Conservation (phyloP, 306 rosid species). For the Vigna hirtella region DNA sequence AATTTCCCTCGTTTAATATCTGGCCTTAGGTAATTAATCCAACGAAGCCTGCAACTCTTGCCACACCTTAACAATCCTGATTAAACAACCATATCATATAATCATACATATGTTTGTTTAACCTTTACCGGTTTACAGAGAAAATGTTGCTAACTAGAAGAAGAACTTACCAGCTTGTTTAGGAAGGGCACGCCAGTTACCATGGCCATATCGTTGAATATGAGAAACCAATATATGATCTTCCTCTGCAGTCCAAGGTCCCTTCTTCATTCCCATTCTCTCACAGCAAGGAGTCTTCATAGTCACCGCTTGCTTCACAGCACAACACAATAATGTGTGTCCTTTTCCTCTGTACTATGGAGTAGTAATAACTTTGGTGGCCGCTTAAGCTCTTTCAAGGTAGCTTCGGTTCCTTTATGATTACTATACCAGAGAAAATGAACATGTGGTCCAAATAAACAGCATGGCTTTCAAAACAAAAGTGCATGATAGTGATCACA, state of each 20-base stretch:
- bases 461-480: constrained; percentile 42
- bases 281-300: constrained; percentile 96
- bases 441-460: constrained; percentile 30
- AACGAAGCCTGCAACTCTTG: constrained; percentile 96
- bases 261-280: constrained; percentile 88
- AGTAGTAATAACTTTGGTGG: neutral
- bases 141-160: neutral
- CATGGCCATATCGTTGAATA: constrained; percentile 71
- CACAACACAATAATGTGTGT: constrained; percentile 15
- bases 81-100: constrained; percentile 10
- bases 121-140: neutral
- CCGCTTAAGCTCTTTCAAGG: constrained; percentile 18
- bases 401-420: constrained; percentile 32
- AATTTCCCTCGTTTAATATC: constrained; percentile 95
- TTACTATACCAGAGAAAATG: neutral
- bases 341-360: neutral
- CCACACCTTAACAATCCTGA: constrained; percentile 92
- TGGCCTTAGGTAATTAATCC: constrained; percentile 89
- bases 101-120: too few species aligned
- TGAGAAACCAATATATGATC: constrained; percentile 69
- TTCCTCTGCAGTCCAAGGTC: constrained; percentile 94
- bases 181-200: constrained; percentile 98
- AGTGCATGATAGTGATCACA: constrained; percentile 31
- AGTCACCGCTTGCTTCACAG: neutral
- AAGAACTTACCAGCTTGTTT: constrained; percentile 74